These are phyloP conservation scores for Backusella tuberculispora DNA, from an alignment of 192 early-diverging fungal genomes.

Conservation along the genomic window DNA sequence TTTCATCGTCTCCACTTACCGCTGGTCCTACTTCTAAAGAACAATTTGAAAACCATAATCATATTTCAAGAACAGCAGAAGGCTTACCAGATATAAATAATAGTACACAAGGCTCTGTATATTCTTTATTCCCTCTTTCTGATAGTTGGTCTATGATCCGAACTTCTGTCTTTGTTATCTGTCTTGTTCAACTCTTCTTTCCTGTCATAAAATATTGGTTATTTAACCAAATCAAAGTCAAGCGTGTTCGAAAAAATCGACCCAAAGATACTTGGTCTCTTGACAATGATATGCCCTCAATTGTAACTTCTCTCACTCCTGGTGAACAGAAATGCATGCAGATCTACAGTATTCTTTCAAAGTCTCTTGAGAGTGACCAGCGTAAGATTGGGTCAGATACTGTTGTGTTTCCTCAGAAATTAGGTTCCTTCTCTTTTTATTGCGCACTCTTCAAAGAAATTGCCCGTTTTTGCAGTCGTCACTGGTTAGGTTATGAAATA, in stretches of 20 bases:
- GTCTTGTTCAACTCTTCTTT: conserved; percentile 20
- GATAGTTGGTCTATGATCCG: conserved; percentile 20
- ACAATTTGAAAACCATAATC: conserved; percentile 31
- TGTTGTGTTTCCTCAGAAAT: neutral
- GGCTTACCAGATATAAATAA: neutral
- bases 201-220: conserved; percentile 24
- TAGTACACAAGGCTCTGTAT: neutral
- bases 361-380: conserved; percentile 3
- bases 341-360: conserved; percentile 22
- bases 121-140: conserved; percentile 17
- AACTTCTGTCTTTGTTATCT: conserved; percentile 18
- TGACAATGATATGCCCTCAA: neutral
- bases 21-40: conserved; percentile 29
- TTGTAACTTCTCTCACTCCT: conserved; percentile 9
- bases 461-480: conserved; percentile 27
- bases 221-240: conserved; percentile 19
- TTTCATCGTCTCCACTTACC: conserved; percentile 38
- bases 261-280: neutral
- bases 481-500: conserved; percentile 29
- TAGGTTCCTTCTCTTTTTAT: neutral
- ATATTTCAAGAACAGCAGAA: conserved; percentile 22
- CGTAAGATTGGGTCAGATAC: neutral
- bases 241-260: conserved; percentile 5
- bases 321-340: conserved; percentile 20
- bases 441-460: conserved; percentile 12